Evolutionary conservation across 1,139 yeast species (phyloP), one percentile per base, ranked within the genome.

Genomic region (Suhomyces taliae): DNA sequence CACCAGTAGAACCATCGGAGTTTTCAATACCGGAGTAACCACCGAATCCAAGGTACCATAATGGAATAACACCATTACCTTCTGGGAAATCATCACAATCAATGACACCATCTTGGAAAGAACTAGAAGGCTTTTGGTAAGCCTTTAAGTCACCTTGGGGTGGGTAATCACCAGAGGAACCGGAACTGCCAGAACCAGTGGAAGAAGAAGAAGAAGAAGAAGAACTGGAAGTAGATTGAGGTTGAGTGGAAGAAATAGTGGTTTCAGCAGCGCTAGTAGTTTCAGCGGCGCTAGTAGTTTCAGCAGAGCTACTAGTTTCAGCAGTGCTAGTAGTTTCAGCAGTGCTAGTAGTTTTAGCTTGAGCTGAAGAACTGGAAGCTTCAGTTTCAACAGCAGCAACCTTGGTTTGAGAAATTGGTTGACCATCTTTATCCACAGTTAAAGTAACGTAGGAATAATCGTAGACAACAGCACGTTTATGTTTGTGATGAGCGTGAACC

Each of bases 1-100:
- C 63, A 51, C 90, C 83, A 58, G 90, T 77, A 50, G 86, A 81
- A 58, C 82, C 81, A 64, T 82, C 79, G 53, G 76, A 66, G 64
- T 82, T 72, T 62, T 68, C 65, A 60, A 93, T 80, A 49, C 97
- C 90, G 46, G 97, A 82, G 95, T 95, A 93, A 58, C 99, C 99
- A 57, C 93, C 95, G 51, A 83, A 78, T 47, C 83, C 85, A 52
- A 90, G 74, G 85, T 90, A 86, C 72, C 87, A 87, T 46, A 91
- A 74, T 39, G 91, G 67, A 61, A 93, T 76, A 52, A 93, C 97
- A 78, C 98, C 98, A 65, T 90, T 82, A 56, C 96, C 96, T 32
- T 85, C 70, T 66, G 98, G 98, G 84, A 93, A 90, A 43, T 74
- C 62, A 53, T 82, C 72, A 78, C 99, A 93, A 54, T 79, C 69